Base-by-base conservation (phyloP, 176 grass and related monocot genomes). In the Eleusine coracana region DNA sequence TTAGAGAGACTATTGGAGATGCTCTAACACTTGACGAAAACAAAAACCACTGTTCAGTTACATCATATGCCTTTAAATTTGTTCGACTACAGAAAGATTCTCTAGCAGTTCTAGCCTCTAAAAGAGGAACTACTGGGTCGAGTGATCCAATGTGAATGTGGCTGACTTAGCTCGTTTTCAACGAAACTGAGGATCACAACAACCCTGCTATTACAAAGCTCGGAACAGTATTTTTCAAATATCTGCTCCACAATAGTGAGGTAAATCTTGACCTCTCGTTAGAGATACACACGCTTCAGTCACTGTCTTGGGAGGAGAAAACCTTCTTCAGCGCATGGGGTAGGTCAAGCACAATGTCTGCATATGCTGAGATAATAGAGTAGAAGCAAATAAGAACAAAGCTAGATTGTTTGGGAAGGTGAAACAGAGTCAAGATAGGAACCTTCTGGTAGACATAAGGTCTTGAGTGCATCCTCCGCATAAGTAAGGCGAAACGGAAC, bases 371-470 rank as follows among this genome's bases (percentile, higher is more conserved):
- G 79, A 63, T 29, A 78, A 66, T 59, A 34, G 78, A n/a, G 18
- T 69, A 40, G 83, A 7, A 8, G 25, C 13, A 76, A 12, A 61
- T 84, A 37, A 71, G 51, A 38, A 77, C 44, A 49, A 79, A 88
- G n/a, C 61, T 88, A 42, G 36, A 17, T 76, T 72, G 29, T 60
- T 72, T 8, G 10, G 27, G 3, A 56, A 71, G 61, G 51, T 27
- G 68, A 66, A 73, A 37, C 15, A 49, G 51, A 9, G 8, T n/a
- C 51, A 38, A 61, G 70, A 76, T 14, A 61, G 65, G 28, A 69
- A 95, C 96, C 96, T 95, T 95, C 92, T 64, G 92, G 91, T 69
- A 95, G 87, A 75, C 90, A 95, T 82, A 89, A 88, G 20, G 92
- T 90, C 52, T 86, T 93, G 27, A 95, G 75, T 28, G 96, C 96